phyloP scores from a whole-genome alignment of 1,284 basidiomycete genomes.

The Moesziomyces parantarcticus region DNA sequence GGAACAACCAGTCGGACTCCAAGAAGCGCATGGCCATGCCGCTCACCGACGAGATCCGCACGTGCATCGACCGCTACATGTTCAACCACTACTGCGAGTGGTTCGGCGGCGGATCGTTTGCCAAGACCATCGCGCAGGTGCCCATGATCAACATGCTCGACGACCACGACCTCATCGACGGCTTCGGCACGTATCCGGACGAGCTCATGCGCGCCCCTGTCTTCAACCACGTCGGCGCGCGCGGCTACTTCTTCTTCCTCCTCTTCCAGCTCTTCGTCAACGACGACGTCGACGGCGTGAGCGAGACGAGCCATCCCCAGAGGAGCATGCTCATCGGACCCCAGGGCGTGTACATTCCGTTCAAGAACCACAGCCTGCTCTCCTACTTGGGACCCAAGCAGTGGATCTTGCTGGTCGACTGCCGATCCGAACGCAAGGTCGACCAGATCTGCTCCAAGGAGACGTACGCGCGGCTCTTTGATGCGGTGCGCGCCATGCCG shows the following conservation, averaged over 20 bases:
- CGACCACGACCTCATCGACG: constrained; percentile 82
- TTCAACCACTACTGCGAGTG: constrained; percentile 79
- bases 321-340: constrained; percentile 58
- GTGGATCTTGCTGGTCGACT: constrained; percentile 63
- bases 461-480: constrained; percentile 60
- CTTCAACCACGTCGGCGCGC: constrained; percentile 60
- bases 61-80: constrained; percentile 82
- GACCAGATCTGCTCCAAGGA: constrained; percentile 60
- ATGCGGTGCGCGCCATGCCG: constrained; percentile 53
- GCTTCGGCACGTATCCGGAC: constrained; percentile 79
- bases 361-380: constrained; percentile 61
- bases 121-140: constrained; percentile 82
- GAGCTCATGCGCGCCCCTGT: constrained; percentile 60
- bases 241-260: constrained; percentile 65
- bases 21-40: constrained; percentile 76
- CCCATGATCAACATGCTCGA: constrained; percentile 80
- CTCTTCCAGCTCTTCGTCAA: constrained; percentile 66
- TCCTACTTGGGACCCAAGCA: constrained; percentile 65
- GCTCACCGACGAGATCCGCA: constrained; percentile 78
- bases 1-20: constrained; percentile 78
- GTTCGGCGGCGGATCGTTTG: constrained; percentile 91
- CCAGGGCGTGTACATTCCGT: constrained; percentile 61
- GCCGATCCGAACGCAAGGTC: constrained; percentile 64
- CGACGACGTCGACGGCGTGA: constrained; percentile 56
- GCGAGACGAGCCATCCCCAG: constrained; percentile 44